Evolutionary conservation across 352 stramenopile genomes (phyloP).

Genomic region (Pythium phragmiticola): DNA sequence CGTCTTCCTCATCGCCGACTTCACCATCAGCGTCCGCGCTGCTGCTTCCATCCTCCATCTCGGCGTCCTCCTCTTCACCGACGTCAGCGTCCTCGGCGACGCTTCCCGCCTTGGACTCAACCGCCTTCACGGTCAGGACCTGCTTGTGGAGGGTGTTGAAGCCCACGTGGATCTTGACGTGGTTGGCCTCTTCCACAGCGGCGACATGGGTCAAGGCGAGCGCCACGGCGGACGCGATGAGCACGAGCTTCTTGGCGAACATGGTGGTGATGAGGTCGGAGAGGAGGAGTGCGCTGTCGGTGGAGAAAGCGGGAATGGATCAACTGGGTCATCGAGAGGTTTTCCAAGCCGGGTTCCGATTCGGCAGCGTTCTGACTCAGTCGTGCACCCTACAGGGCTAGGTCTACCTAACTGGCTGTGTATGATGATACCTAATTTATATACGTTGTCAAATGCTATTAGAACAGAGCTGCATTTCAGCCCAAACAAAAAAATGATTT

Average conservation of each 20-base stretch:
- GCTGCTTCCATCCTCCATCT: conserved; percentile 11
- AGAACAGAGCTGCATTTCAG: too few relatives aligned
- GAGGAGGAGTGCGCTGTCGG: neutral
- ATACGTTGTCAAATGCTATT: too few relatives aligned
- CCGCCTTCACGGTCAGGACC: conserved; percentile 8
- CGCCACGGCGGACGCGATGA: conserved; percentile 26
- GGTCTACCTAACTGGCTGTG: too few relatives aligned
- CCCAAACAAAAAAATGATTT: conserved; percentile 9
- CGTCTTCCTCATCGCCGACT: neutral
- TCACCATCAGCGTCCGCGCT: neutral
- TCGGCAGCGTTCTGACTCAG: too few relatives aligned
- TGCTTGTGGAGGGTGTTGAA: neutral
- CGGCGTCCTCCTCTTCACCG: neutral
- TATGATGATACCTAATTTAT: too few relatives aligned
- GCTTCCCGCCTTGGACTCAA: neutral
- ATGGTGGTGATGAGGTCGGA: conserved; percentile 9
- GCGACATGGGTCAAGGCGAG: conserved; percentile 12
- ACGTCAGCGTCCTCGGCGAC: conserved; percentile 5
- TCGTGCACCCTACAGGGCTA: too few relatives aligned
- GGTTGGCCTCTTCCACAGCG: neutral
- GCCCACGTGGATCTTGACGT: conserved; percentile 19
- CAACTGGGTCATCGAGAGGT: neutral
- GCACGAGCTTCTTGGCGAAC: conserved; percentile 31
- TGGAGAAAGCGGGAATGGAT: conserved; percentile 12
- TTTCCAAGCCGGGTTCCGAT: neutral